phyloP scores from a whole-genome alignment of 1,139 yeast genomes.

The Lodderomyces beijingensis region DNA sequence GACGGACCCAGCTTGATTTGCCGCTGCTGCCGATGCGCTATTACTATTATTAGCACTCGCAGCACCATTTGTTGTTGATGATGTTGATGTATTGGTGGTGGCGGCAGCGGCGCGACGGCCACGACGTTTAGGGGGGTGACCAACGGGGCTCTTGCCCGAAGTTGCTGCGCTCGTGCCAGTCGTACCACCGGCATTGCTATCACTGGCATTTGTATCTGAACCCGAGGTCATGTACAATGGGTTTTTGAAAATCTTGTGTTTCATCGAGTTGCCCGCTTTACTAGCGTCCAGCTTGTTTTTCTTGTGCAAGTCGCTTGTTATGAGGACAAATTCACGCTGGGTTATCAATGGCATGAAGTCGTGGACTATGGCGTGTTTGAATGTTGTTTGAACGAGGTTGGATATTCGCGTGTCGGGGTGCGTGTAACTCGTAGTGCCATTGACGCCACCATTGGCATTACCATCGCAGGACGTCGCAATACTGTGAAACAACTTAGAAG shows the following conservation, averaged over 20 bases:
- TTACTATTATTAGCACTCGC: not conserved
- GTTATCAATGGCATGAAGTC: slow-evolving; percentile 44
- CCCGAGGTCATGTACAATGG: slow-evolving; percentile 39
- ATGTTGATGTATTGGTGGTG: not conserved
- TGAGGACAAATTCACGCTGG: slow-evolving; percentile 34
- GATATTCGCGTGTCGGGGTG: slow-evolving; percentile 3
- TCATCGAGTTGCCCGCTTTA: slow-evolving; percentile 21
- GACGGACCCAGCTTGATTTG: not conserved
- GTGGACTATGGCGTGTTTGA: slow-evolving; percentile 20
- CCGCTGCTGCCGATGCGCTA: slow-evolving; percentile 1
- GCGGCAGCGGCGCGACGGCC: slow-evolving; percentile 4
- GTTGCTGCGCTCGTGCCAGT: slow-evolving; percentile 3
- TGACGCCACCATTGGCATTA: slow-evolving; percentile 4
- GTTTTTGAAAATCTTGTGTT: slow-evolving; percentile 40
- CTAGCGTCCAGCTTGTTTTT: slow-evolving; percentile 16
- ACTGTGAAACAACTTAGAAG: slow-evolving; percentile 31
- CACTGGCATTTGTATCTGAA: slow-evolving; percentile 32
- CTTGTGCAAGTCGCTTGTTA: slow-evolving; percentile 37
- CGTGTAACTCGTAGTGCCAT: slow-evolving; percentile 1
- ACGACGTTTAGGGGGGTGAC: slow-evolving; percentile 3
- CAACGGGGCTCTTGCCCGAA: slow-evolving; percentile 6
- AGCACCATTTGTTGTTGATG: not conserved
- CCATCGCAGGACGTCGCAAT: slow-evolving; percentile 29
- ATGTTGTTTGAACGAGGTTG: slow-evolving; percentile 4
- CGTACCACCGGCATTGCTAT: slow-evolving; percentile 3